Evolutionary conservation across 1,139 yeast species (phyloP).

Genomic region (Sugiyamaella castrensis): DNA sequence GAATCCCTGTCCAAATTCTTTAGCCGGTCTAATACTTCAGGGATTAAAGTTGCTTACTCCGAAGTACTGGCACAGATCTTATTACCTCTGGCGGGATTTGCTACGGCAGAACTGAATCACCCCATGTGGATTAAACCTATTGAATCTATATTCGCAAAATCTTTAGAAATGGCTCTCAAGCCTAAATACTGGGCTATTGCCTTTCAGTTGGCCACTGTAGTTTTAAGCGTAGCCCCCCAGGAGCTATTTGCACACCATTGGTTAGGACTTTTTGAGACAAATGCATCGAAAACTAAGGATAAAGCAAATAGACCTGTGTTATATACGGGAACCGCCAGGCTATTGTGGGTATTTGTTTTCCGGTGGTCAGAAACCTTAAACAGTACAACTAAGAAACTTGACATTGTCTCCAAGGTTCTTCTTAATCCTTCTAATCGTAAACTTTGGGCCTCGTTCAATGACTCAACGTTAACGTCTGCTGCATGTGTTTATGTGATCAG

Average conservation of each 20-base stretch:
- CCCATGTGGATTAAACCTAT: constrained; percentile 93
- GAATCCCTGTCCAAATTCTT: constrained; percentile 85
- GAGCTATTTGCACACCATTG: constrained; percentile 74
- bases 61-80: constrained; percentile 75
- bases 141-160: constrained; percentile 54
- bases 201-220: constrained; percentile 66
- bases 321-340: constrained; percentile 64
- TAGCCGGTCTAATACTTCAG: constrained; percentile 57
- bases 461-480: constrained; percentile 51
- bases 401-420: constrained; percentile 54
- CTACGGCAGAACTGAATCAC: constrained; percentile 93
- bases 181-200: constrained; percentile 73
- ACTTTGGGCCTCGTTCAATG: constrained; percentile 56
- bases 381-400: constrained; percentile 71
- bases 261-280: constrained; percentile 61
- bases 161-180: constrained; percentile 42
- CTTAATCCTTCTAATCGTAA: constrained; percentile 44
- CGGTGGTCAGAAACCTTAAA: constrained; percentile 86
- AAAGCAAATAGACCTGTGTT: constrained; percentile 43
- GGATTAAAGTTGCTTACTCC: constrained; percentile 66
- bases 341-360: constrained; percentile 86
- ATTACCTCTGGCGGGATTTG: constrained; percentile 75
- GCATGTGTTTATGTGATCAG: constrained; percentile 71
- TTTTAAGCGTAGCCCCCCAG: constrained; percentile 76
- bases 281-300: constrained; percentile 48